A percentile compares a stretch with the other conserved stretches of the same genome.
phyloP scores from a whole-genome alignment of 2,329 filamentous ascomycete species.

The Clonostachys chloroleuca region DNA sequence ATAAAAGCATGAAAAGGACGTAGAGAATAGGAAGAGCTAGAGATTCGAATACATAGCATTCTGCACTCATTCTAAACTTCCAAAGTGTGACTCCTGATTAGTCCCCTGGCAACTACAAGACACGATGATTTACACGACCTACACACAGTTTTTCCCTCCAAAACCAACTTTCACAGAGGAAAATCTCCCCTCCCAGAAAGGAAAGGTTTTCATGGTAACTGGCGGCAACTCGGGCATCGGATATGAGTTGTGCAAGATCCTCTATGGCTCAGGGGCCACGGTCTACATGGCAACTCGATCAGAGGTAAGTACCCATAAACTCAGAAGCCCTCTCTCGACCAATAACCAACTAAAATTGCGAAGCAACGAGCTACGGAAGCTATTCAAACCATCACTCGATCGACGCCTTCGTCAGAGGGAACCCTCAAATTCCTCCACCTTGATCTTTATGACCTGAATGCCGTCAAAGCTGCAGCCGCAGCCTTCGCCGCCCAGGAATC shows the following conservation, averaged over 20 bases:
- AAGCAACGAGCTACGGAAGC: too few species aligned
- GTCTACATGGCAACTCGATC: not conserved
- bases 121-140: too few species aligned
- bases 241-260: not conserved
- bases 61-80: too few species aligned
- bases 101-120: too few species aligned
- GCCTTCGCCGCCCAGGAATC: slow-evolving; percentile 11
- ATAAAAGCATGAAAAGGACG: too few species aligned
- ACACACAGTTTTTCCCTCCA: not conserved
- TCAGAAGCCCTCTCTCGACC: too few species aligned
- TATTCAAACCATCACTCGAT: too few species aligned
- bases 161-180: not conserved
- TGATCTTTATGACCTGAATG: slow-evolving; percentile 26
- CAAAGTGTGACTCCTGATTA: too few species aligned
- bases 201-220: not conserved
- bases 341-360: too few species aligned
- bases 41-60: too few species aligned
- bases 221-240: not conserved
- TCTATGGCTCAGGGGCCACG: not conserved
- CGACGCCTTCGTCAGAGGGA: slow-evolving; percentile 9
- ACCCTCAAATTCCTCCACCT: slow-evolving; percentile 30
- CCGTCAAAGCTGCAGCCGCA: slow-evolving; percentile 17
- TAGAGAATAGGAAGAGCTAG: too few species aligned
- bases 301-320: too few species aligned
- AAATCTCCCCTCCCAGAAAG: not conserved